phyloP scores from a whole-genome alignment of 768 basidiomycete genomes.

The Boletus rubroflammeus region DNA sequence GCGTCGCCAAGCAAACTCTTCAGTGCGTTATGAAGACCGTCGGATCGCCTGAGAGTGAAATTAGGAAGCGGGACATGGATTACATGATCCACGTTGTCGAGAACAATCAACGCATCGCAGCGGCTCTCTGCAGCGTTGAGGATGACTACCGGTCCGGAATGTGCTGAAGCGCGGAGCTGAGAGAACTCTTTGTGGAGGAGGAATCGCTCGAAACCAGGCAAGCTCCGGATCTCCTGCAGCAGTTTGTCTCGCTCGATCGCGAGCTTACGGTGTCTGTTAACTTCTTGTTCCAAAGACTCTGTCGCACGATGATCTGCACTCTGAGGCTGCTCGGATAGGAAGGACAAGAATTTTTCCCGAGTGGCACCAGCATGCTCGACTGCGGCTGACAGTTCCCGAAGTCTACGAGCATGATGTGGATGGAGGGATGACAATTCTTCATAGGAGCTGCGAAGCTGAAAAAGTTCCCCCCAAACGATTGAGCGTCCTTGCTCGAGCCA shows the following conservation, averaged over 20 bases:
- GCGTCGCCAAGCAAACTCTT: neutral
- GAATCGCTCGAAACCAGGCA: neutral
- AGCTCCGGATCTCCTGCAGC: neutral
- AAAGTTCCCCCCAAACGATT: conserved; percentile 9
- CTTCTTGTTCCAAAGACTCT: neutral
- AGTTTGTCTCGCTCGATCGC: neutral
- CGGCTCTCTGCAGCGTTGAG: neutral
- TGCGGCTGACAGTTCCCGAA: neutral
- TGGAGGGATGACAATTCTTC: neutral
- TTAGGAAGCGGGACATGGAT: neutral
- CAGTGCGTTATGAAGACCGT: neutral
- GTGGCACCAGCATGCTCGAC: neutral
- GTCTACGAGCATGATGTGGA: conserved; percentile 5
- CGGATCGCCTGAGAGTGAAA: neutral
- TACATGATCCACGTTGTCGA: neutral
- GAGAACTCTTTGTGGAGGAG: neutral
- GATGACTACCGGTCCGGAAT: neutral
- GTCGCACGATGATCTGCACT: neutral
- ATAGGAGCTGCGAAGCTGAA: conserved; percentile 8
- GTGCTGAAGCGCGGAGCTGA: neutral
- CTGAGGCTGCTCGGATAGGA: neutral
- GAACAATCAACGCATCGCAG: neutral
- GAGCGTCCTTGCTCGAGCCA: conserved; percentile 19
- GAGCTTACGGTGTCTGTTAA: neutral
- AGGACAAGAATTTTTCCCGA: neutral